These are phyloP conservation scores for Phytophthora cryptogea DNA, from an alignment of 352 stramenopile genomes.

Conservation along the genomic window DNA sequence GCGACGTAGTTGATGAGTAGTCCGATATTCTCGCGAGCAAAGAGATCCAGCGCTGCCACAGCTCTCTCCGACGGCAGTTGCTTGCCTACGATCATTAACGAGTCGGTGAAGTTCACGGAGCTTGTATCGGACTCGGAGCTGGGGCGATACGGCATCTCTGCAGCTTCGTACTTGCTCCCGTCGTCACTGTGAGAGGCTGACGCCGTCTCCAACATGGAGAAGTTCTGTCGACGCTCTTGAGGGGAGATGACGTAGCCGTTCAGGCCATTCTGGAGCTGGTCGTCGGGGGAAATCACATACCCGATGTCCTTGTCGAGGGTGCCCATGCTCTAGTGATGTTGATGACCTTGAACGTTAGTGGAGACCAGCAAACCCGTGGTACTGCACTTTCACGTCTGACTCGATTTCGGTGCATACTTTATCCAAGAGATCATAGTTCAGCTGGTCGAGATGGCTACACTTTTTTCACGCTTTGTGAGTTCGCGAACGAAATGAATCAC, in stretches of 20 bases:
- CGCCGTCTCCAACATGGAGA: slow-evolving; percentile 45
- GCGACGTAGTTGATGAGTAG: slow-evolving; percentile 62
- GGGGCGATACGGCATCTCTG: slow-evolving; percentile 36
- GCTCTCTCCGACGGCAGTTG: slow-evolving; percentile 30
- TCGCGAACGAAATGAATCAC: too few relatives aligned
- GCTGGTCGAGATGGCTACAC: slow-evolving; percentile 1
- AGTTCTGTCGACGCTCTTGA: slow-evolving; percentile 31
- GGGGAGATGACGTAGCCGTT: slow-evolving; percentile 31
- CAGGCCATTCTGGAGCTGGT: slow-evolving; percentile 15
- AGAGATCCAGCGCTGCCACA: slow-evolving; percentile 35
- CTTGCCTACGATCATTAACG: slow-evolving; percentile 31
- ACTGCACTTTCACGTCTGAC: slow-evolving; percentile 19
- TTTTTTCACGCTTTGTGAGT: not conserved
- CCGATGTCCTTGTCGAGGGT: slow-evolving; percentile 11
- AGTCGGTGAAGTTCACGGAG: slow-evolving; percentile 41
- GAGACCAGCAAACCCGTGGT: slow-evolving; percentile 7
- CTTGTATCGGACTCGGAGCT: slow-evolving; percentile 27
- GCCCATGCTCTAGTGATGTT: slow-evolving; percentile 6
- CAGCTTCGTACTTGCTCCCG: slow-evolving; percentile 25
- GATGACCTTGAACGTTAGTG: not conserved
- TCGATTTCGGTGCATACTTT: slow-evolving; percentile 30
- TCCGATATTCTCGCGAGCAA: slow-evolving; percentile 45
- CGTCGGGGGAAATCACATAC: slow-evolving; percentile 32
- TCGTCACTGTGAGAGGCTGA: slow-evolving; percentile 31
- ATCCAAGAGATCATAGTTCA: slow-evolving; percentile 5